Base-by-base conservation (phyloP, 139 green algal species). In the Chlorella ohadii region DNA sequence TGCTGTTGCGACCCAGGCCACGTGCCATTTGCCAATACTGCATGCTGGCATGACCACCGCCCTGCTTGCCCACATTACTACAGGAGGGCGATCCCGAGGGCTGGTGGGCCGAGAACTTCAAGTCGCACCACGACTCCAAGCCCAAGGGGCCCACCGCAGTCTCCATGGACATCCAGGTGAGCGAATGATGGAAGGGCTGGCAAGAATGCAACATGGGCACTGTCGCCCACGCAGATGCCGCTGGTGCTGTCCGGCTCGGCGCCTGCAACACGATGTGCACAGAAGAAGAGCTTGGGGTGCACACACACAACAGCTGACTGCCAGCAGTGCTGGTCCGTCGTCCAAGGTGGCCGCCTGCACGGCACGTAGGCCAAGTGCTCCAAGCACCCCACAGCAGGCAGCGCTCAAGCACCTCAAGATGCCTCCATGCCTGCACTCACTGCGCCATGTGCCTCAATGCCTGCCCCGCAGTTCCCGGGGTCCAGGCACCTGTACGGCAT, bases 101-200 rank as follows among this genome's bases (percentile, higher is more conserved):
- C 15, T 95, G 91, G 88, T 99, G 95, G 95, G 88, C 94, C 64
- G 97, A 99, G 93, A 96, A 81, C 25, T 99, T 99, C 89, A 93
- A 95, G 27, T 80, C 71, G 47, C 95, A 98, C 88, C 86, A 81
- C 9, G 96, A 98, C 94, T 91, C 84, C 56, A 98, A 98, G 90
- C 93, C 93, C 12, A 90, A 92, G 31, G 97, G 97, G 0, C 97
- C 97, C 22, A 88, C 96, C 83, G 94, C 91, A n/a, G 92, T 99
- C 65, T 94, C 93, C 20, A 91, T 99, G 28, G 97, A 99, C 86
- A 81, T 99, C 4, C 78, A 78, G 5, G 99, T 99, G 81, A 90
- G 92, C 27, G 90, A 86, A 15, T 84, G 89, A 19, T 33, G 91
- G n/a, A n/a, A n/a, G n/a, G n/a, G n/a, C n/a, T n/a, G n/a, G n/a